Conservation (phyloP, 2,329 filamentous ascomycete species). For the Alternaria consortialis region DNA sequence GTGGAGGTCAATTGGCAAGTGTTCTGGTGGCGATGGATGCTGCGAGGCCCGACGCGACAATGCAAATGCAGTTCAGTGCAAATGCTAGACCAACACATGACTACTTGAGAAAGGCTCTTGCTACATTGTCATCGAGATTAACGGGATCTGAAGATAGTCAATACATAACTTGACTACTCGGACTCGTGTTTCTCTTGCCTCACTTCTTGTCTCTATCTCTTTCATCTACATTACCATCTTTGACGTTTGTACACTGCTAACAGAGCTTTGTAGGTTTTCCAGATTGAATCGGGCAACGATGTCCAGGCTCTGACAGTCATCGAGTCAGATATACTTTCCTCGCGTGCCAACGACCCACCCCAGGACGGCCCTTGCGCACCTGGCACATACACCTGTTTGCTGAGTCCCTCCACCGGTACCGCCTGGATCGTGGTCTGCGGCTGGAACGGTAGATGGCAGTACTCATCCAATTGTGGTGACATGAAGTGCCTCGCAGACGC, state of each 20-base stretch:
- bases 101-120: background rate
- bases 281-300: background rate
- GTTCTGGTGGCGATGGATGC: slow-evolving; percentile 1
- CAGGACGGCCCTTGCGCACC: background rate
- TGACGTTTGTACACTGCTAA: background rate
- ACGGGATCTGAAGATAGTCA: background rate
- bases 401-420: background rate
- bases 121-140: background rate
- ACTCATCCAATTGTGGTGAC: slow-evolving; percentile 3
- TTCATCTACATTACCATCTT: background rate
- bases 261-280: background rate
- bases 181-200: background rate
- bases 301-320: background rate
- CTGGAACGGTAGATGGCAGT: slow-evolving; percentile 1
- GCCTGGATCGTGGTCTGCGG: slow-evolving; percentile 10
- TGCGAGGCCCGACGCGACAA: slow-evolving; percentile 7
- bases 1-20: slow-evolving; percentile 5
- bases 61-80: slow-evolving; percentile 1
- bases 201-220: background rate
- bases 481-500: background rate
- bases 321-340: background rate
- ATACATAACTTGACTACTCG: background rate
- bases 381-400: background rate
- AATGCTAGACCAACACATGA: background rate
- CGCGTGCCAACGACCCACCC: background rate